phyloP scores from a whole-genome alignment of 768 basidiomycete species.

The Mycena sanguinolenta region DNA sequence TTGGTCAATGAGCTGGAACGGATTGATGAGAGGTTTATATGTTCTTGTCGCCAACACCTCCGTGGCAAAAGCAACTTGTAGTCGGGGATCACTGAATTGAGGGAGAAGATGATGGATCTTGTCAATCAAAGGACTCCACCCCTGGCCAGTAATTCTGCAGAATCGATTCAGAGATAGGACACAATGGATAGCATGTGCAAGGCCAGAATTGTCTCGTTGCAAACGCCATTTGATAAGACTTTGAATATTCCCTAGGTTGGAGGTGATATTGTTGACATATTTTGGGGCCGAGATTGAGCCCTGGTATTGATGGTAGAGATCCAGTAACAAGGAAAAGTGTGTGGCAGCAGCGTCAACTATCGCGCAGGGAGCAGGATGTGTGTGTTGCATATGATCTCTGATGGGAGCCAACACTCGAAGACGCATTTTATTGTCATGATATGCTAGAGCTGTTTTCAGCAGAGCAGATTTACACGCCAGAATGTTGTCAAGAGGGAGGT shows the following conservation, averaged over 20 bases:
- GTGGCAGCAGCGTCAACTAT: not conserved
- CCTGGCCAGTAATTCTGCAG: not conserved
- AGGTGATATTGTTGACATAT: not conserved
- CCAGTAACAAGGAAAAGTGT: not conserved
- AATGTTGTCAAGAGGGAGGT: conserved; percentile 5
- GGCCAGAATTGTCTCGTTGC: not conserved
- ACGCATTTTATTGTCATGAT: not conserved
- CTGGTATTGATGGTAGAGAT: conserved; percentile 1
- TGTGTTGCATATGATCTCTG: not conserved
- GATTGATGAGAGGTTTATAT: too few relatives aligned
- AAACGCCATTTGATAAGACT: not conserved
- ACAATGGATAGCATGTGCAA: not conserved
- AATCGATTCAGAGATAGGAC: not conserved
- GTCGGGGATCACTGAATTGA: not conserved
- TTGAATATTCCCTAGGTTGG: not conserved
- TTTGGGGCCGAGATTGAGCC: not conserved
- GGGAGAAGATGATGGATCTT: not conserved
- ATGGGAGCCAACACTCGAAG: not conserved
- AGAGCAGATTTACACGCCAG: not conserved
- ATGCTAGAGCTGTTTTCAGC: conserved; percentile 6
- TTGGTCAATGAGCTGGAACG: not conserved
- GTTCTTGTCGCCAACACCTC: not conserved
- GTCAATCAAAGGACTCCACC: not conserved
- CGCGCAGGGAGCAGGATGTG: not conserved
- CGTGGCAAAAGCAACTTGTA: not conserved